Conservation (phyloP, 495 filamentous ascomycete species). For the Aspergillus hancockii region DNA sequence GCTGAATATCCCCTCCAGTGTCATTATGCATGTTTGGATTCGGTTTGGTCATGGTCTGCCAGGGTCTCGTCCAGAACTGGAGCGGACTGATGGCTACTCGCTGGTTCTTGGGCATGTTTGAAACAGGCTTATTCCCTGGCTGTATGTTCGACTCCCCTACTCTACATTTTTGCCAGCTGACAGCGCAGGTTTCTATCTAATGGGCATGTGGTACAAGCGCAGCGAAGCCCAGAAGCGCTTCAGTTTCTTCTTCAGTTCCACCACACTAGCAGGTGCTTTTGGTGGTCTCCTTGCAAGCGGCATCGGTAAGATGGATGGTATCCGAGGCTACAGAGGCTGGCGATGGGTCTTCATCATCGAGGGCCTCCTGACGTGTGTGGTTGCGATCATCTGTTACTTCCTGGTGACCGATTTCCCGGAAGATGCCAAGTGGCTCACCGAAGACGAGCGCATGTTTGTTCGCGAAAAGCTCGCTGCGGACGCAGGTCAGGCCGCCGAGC, state of each 20-base stretch:
- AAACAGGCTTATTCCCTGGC: conserved; percentile 78
- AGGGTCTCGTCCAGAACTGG: conserved; percentile 74
- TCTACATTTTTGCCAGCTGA: conserved; percentile 54
- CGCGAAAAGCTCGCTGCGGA: conserved; percentile 73
- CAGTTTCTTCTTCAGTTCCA: conserved; percentile 81
- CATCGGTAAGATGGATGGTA: conserved; percentile 69
- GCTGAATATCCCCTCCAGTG: conserved; percentile 35
- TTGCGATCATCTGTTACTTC: conserved; percentile 74
- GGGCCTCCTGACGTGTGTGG: conserved; percentile 66
- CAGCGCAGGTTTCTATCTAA: conserved; percentile 43
- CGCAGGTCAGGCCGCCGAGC: conserved; percentile 68
- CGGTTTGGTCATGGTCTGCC: conserved; percentile 66
- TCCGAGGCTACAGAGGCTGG: conserved; percentile 76
- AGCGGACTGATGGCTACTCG: conserved; percentile 70
- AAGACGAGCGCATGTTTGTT: conserved; percentile 74
- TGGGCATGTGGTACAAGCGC: conserved; percentile 69
- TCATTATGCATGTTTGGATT: conserved; percentile 74
- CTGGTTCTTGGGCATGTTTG: conserved; percentile 80
- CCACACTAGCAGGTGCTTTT: conserved; percentile 80
- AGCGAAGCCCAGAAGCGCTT: conserved; percentile 82
- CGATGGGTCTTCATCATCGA: conserved; percentile 75
- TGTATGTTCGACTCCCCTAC: conserved; percentile 23
- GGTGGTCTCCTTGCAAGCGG: conserved; percentile 77
- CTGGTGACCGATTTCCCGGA: conserved; percentile 72
- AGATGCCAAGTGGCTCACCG: conserved; percentile 56